These are phyloP conservation scores for Karstenula rhodostoma DNA, from an alignment of 2,329 filamentous ascomycete genomes.

Conservation along the genomic window DNA sequence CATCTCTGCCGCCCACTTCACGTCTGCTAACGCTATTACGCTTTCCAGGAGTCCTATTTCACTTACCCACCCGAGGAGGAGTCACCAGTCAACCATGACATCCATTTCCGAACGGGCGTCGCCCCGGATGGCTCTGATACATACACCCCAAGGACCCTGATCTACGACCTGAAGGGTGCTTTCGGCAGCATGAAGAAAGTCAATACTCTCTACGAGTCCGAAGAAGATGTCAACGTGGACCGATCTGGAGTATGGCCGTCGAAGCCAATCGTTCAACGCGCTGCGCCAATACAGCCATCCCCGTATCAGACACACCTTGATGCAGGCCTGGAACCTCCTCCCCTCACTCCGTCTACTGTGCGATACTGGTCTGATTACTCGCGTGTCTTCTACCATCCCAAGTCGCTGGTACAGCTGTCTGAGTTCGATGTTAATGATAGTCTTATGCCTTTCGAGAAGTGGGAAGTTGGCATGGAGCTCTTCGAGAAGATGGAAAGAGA, in stretches of 20 bases:
- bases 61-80: constrained; percentile 77
- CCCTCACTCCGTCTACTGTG: constrained; percentile 74
- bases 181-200: constrained; percentile 89
- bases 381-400: constrained; percentile 89
- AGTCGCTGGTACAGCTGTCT: constrained; percentile 79
- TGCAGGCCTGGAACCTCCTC: constrained; percentile 68
- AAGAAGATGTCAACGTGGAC: constrained; percentile 48
- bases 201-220: constrained; percentile 82
- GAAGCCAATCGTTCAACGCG: constrained; percentile 70
- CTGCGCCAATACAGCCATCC: constrained; percentile 69
- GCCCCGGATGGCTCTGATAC: constrained; percentile 87
- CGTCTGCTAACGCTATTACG: constrained; percentile 6
- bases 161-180: constrained; percentile 94
- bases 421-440: constrained; percentile 85
- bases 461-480: constrained; percentile 47
- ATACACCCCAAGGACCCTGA: constrained; percentile 86
- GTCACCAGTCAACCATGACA: constrained; percentile 77
- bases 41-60: constrained; percentile 88
- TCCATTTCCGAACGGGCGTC: constrained; percentile 87
- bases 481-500: constrained; percentile 57
- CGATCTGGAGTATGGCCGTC: constrained; percentile 44
- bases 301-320: constrained; percentile 84
- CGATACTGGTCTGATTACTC: constrained; percentile 98
- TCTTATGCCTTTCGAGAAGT: constrained; percentile 83
- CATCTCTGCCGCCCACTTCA: too few relatives aligned